Base-by-base conservation (phyloP, 805 yeast species). In the Wickerhamiella cacticola region DNA sequence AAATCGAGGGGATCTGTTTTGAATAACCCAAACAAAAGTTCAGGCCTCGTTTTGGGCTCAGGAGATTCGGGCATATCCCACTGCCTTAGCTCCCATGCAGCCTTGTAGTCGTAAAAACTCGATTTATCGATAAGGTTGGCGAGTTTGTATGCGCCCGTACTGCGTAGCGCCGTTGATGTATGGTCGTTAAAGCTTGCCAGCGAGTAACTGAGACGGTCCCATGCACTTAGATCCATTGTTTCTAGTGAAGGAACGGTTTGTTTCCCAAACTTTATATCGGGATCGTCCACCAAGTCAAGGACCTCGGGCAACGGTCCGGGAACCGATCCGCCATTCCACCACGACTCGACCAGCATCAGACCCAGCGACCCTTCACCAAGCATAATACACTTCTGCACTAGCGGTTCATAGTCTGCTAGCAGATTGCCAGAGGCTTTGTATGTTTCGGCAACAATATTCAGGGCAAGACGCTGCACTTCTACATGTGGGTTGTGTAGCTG, bases 41-140 rank as follows among this genome's bases (percentile, higher is more conserved):
- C 73, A 40, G 74, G 68, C 34, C 69, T 73, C 1, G 67, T 61
- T 0, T 47, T 45, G 0, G 72, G 59, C 0, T 50, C 53, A 2
- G 57, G 59, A 1, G 79, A 69, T 0, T 59, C 52, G 0, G 94
- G 84, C 1, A 82, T 51, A 47, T 80, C 81, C 96, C 96, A 88
- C 44, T 75, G 74, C 38, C 72, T 74, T 35, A 88, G 62, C 57
- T 82, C 82, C 86, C 95, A 80, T 1, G 79, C 74, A 76, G 40
- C 12, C 4, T 49, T 42, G 9, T 50, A 50, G 28, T 54, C 54
- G 39, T 49, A 50, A 15, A 43, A 39, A 21, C 46, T 25, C 3
- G 26, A 13, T 25, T 24, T 46, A 13, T 34, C 10, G 4, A 45
- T 8, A 9, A 25, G 25, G 10, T 41, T 35, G 1, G 57, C 56